Evolutionary conservation across 2,329 filamentous ascomycete genomes (phyloP), one percentile per base, ranked within the genome.

Genomic region (Huntiella decipiens): DNA sequence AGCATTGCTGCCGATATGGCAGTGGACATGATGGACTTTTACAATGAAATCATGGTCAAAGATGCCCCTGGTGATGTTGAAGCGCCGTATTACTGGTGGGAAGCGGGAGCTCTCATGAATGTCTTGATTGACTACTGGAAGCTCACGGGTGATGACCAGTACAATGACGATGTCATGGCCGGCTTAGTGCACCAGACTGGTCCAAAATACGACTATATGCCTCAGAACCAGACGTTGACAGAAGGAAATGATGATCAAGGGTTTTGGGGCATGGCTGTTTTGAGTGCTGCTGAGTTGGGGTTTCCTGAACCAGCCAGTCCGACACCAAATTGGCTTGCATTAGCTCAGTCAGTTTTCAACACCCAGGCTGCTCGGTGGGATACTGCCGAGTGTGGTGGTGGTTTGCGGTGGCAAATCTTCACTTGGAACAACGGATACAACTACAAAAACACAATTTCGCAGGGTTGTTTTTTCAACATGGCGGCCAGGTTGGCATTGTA

Each of bases 321-420:
- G 50, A 54, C 75, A 54, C 78, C 78, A 2, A 66, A 74, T 54
- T 84, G 79, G 74, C 66, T 84, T 8, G 74, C 77, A 4, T 69
- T 91, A 10, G 82, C 79, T 2, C 77, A 86, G 57, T 81, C 79
- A 43, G 80, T 85, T 28, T 92, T 91, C 65, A 84, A 92, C 58
- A 79, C 76, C 2, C 82, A 88, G 55, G 76, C 74, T 2, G 64
- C 66, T 22, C 73, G 82, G 34, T 91, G 82, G 84, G 82, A 87
- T 51, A 65, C 59, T 1, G 60, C 66, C 1, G 63, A 73, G 44
- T 92, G 84, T 54, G 68, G 66, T n/a, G 84, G 84, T 36, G 85
- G 84, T 4, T 59, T 91, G 43, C 73, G 81, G 51, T 88, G 82
- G 82, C 85, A 93, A 61, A 85, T 93, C 41, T 88, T 82, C 57